Conservation (phyloP, 2,329 filamentous ascomycete species). For the Westerdykella aurantiaca region DNA sequence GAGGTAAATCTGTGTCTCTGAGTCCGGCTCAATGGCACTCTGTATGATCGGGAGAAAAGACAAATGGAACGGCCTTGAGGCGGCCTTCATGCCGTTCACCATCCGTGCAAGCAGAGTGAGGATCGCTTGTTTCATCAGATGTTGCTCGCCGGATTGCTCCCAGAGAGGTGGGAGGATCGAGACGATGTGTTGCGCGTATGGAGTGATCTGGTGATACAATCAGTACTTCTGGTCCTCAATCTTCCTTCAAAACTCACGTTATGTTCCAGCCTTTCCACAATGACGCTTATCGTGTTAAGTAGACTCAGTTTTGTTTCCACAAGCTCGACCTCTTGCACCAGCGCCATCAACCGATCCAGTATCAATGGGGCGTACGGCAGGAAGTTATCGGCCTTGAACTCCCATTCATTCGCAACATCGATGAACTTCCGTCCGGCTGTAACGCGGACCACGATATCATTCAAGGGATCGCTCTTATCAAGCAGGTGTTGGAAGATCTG, state of each 20-base stretch:
- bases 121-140: slow-evolving; percentile 90
- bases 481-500: slow-evolving; percentile 85
- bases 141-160: slow-evolving; percentile 78
- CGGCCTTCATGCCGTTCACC: slow-evolving; percentile 75
- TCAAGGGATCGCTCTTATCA: slow-evolving; percentile 67
- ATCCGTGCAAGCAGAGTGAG: slow-evolving; percentile 78
- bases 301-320: slow-evolving; percentile 89
- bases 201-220: slow-evolving; percentile 44
- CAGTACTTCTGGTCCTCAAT: slow-evolving; percentile 3
- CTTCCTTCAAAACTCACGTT: slow-evolving; percentile 44
- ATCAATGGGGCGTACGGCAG: slow-evolving; percentile 70
- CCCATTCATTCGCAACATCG: slow-evolving; percentile 75
- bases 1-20: slow-evolving; percentile 60
- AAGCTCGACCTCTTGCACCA: slow-evolving; percentile 74
- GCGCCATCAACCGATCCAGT: slow-evolving; percentile 64
- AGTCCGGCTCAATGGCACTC: slow-evolving; percentile 70
- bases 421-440: slow-evolving; percentile 84
- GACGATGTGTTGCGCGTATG: slow-evolving; percentile 74
- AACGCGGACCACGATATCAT: slow-evolving; percentile 87
- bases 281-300: slow-evolving; percentile 74
- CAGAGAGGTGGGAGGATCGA: slow-evolving; percentile 73
- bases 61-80: slow-evolving; percentile 71
- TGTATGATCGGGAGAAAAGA: slow-evolving; percentile 77
- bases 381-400: slow-evolving; percentile 69
- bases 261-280: slow-evolving; percentile 76